Base-by-base conservation (phyloP, 345 rosid species). In the Gossypium herbaceum region DNA sequence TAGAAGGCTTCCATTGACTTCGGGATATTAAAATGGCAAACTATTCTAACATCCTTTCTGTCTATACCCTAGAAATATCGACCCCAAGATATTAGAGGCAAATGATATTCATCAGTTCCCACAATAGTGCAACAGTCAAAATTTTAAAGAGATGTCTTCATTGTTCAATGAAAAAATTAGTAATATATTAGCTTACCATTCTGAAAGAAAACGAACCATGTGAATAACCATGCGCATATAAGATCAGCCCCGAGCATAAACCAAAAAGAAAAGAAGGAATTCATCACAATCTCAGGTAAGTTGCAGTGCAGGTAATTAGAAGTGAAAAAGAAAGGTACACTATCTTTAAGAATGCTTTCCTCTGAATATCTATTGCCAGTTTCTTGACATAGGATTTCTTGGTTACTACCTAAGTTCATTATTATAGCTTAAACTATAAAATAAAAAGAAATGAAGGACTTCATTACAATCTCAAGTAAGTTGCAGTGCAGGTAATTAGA, bases 1-100 rank as follows among this genome's bases (percentile, higher is more conserved):
- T 95, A 95, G 81, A 95, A 95, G 73, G 92, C 86, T 84, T 95
- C 98, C 99, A 95, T 93, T 59, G 98, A 91, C 81, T 95, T 95
- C 20, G 99, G 99, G 59, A 93, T 79, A 81, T 95, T 93, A 59
- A 87, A 90, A 80, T 93, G 99, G 86, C 92, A 91, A 82, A 93
- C 99, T 78, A 93, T 75, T 82, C 98, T 88, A 64, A 93, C 99
- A 86, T 93, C 97, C 82, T 93, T 93, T 84, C 93, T 87, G 79
- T 93, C 98, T 78, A 93, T 95, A 81, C 98, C 99, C 99, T 91
- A 77, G 7, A 71, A 81, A 75, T 27, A 61, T 51, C 25, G 54
- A 79, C 50, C 57, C 81, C 51, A 81, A 69, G 71, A 54, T 48
- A 56, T 79, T 79, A 79, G 67, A 54, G 68, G 43, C 51, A 45